phyloP scores from a whole-genome alignment of 2,329 filamentous ascomycete species.

The Ilyonectria destructans region DNA sequence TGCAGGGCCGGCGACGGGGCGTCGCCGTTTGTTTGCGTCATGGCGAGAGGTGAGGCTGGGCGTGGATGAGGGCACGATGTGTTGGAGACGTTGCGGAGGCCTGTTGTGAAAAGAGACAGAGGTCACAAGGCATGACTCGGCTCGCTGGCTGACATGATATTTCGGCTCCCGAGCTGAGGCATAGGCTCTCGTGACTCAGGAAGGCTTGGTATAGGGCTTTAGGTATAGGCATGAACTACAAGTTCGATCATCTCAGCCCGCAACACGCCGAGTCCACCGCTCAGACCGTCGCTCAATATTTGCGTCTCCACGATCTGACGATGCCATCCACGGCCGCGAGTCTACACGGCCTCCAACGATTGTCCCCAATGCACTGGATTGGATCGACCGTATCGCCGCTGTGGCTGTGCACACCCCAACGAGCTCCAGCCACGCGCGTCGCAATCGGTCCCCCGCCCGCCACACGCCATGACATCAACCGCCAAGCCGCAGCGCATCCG shows the following conservation, averaged over 20 bases:
- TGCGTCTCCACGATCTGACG: no score
- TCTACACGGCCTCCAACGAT: background rate
- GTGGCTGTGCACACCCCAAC: constrained; percentile 43
- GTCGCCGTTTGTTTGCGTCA: constrained; percentile 39
- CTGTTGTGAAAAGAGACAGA: background rate
- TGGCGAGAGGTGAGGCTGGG: background rate
- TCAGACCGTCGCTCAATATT: no score
- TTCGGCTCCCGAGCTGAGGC: constrained; percentile 4
- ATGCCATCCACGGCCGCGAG: background rate
- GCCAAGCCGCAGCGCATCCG: constrained; percentile 30
- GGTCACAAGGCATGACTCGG: background rate
- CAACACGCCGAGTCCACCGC: no score
- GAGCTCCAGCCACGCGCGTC: constrained; percentile 37
- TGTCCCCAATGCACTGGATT: background rate
- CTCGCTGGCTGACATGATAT: constrained; percentile 4
- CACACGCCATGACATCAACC: constrained; percentile 48
- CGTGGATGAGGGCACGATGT: background rate
- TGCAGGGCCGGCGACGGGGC: constrained; percentile 37
- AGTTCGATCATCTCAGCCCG: no score
- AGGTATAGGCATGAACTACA: no score
- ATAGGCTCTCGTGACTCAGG: no score
- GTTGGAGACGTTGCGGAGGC: constrained; percentile 12
- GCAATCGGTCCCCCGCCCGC: constrained; percentile 37
- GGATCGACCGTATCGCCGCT: constrained; percentile 14
- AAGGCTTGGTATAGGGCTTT: no score